Conservation (phyloP, 192 early-diverging fungal genomes). For the Mortierella claussenii region DNA sequence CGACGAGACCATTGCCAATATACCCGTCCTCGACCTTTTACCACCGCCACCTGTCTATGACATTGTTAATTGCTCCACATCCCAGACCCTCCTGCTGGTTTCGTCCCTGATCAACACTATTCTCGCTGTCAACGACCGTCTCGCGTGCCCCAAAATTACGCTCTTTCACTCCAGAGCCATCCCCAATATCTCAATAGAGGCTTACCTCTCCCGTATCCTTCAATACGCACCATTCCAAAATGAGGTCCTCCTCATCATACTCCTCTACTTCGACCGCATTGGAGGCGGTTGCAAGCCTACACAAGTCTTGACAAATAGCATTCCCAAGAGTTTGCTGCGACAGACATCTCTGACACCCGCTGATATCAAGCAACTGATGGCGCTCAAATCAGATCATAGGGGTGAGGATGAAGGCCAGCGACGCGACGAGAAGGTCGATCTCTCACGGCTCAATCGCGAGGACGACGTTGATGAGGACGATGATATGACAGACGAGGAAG, state of each 20-base stretch:
- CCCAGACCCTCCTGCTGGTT: conserved; percentile 58
- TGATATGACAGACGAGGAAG: conserved; percentile 41
- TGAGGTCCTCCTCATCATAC: conserved; percentile 70
- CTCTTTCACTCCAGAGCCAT: conserved; percentile 78
- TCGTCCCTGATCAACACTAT: conserved; percentile 62
- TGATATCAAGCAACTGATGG: conserved; percentile 23
- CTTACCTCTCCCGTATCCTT: conserved; percentile 73
- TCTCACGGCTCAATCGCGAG: conserved; percentile 7
- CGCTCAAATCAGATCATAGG: conserved; percentile 1
- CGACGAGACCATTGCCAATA: conserved; percentile 41
- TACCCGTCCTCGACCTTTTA: conserved; percentile 44
- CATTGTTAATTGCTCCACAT: conserved; percentile 59
- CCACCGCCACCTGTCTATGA: conserved; percentile 54
- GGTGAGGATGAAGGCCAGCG: background rate
- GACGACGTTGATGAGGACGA: background rate
- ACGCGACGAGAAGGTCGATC: conserved; percentile 27
- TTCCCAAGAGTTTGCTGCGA: conserved; percentile 39
- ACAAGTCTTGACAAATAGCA: conserved; percentile 44
- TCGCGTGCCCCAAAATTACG: conserved; percentile 58
- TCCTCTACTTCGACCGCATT: conserved; percentile 82
- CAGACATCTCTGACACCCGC: conserved; percentile 36
- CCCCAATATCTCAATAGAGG: conserved; percentile 71
- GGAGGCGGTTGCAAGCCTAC: conserved; percentile 53
- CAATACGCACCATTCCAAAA: conserved; percentile 77
- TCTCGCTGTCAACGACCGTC: conserved; percentile 59